Base-by-base conservation (phyloP, 768 basidiomycete species). In the Tulasnella sp. region DNA sequence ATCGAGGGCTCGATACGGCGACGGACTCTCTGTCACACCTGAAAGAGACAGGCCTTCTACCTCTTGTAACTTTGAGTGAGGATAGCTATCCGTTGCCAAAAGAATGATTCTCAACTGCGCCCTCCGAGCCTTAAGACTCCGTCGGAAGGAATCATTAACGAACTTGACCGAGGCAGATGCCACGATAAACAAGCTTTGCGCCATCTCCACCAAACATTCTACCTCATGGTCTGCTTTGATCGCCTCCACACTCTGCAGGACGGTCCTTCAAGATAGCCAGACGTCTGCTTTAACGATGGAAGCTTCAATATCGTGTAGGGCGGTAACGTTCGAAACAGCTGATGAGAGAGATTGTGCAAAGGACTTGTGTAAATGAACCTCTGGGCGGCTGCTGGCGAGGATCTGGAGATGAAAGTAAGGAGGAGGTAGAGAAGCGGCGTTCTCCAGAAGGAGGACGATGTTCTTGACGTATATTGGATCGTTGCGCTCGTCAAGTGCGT, bases 401-500 rank as follows among this genome's bases (percentile, higher is more conserved):
- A 74, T 56, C 22, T 69, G 67, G 50, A 72, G 5, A 15, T 15
- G 34, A 38, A 38, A 59, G 34, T 65, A 64, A 11, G 59, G 10
- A 5, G 72, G 69, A 38, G 72, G 65, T 2, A 62, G 49, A 8
- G 17, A 12, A 1, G 64, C 22, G 17, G 52, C 56, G 3, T 45
- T 24, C 3, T 60, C 58, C 17, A 73, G 63, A 10, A 71, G 45
- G 11, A n/a, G 15, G 24, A 72, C 62, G 2, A 71, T 48, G 2
- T 49, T 24, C 21, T 60, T 48, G 4, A 48, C 41, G 10, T 22
- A 51, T 22, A 34, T 46, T 31, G 27, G 24, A 29, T 31, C 45
- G 8, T 53, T 62, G n/a, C 72, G 68, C 64, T 74, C 72, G 61
- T 74, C 72, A 27, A 74, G 62, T 1, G 68, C 73, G 60, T 75